Percentiles rank a stretch among this genome's conserved stretches.
Evolutionary conservation across 805 yeast genomes (phyloP).

Genomic region (Saccharomycopsis synnaedendra): DNA sequence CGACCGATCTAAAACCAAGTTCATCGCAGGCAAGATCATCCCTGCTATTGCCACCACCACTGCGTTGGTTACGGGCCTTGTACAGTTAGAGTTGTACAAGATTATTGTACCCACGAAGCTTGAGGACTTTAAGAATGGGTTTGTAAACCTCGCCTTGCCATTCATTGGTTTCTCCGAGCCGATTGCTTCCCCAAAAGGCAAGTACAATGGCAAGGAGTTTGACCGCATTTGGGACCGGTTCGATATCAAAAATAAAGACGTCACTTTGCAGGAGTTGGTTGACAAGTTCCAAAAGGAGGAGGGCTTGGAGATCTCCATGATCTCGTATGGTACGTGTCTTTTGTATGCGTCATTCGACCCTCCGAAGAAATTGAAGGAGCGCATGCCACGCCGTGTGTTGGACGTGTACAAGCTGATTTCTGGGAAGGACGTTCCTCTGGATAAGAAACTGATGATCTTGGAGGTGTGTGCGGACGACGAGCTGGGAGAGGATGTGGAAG

Average conservation of each 20-base stretch:
- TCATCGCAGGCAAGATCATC: conserved; percentile 95
- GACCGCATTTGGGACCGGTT: conserved; percentile 96
- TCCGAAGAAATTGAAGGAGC: conserved; percentile 75
- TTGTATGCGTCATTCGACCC: conserved; percentile 92
- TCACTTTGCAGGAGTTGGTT: conserved; percentile 63
- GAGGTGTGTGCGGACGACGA: conserved; percentile 90
- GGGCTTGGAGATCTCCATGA: conserved; percentile 82
- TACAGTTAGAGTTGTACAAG: conserved; percentile 84
- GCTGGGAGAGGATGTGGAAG: conserved; percentile 91
- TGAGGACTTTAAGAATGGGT: conserved; percentile 88
- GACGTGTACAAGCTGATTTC: conserved; percentile 75
- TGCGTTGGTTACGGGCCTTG: conserved; percentile 93
- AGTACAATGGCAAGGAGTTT: conserved; percentile 66
- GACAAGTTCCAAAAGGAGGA: conserved; percentile 71
- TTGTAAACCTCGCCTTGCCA: conserved; percentile 84
- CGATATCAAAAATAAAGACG: conserved; percentile 57
- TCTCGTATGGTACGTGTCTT: conserved; percentile 81
- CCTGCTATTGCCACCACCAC: conserved; percentile 99
- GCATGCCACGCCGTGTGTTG: conserved; percentile 56
- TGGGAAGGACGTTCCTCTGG: conserved; percentile 67
- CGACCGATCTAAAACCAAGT: conserved; percentile 83
- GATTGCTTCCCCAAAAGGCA: conserved; percentile 69
- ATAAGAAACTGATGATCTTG: conserved; percentile 66
- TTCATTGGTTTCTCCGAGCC: conserved; percentile 97
- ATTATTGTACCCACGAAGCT: conserved; percentile 67